A percentile compares a stretch with the other conserved stretches of the same genome.
Conservation (phyloP, 805 yeast genomes). For the Cyberlindnera mrakii region DNA sequence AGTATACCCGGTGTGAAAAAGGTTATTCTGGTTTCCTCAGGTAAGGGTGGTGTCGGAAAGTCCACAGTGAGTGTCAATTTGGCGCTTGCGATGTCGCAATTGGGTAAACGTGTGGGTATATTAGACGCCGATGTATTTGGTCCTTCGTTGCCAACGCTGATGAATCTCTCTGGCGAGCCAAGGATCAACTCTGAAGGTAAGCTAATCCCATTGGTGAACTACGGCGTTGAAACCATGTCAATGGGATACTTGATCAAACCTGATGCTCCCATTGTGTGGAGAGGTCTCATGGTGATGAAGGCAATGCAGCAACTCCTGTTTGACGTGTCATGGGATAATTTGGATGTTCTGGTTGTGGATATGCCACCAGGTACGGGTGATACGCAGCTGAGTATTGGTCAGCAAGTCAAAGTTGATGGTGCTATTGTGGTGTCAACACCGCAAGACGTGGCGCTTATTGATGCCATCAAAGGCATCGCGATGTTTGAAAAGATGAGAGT, state of each 20-base stretch:
- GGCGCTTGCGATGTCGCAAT: constrained; percentile 52
- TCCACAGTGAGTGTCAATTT: constrained; percentile 65
- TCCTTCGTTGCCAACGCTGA: constrained; percentile 71
- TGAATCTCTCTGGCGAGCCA: constrained; percentile 69
- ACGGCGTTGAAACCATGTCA: constrained; percentile 79
- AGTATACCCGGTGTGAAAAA: constrained; percentile 55
- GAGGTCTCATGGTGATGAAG: constrained; percentile 83
- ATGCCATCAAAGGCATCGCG: constrained; percentile 72
- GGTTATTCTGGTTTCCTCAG: constrained; percentile 64
- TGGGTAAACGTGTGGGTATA: constrained; percentile 57
- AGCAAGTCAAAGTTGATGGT: constrained; percentile 69
- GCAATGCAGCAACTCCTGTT: constrained; percentile 79
- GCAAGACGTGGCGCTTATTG: constrained; percentile 77
- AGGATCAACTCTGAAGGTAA: constrained; percentile 44
- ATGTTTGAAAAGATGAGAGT: constrained; percentile 69
- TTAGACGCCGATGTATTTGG: constrained; percentile 83
- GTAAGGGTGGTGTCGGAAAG: constrained; percentile 86
- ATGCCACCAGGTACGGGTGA: constrained; percentile 95
- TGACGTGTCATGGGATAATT: constrained; percentile 67
- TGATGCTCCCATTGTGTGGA: constrained; percentile 72
- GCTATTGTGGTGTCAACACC: constrained; percentile 82
- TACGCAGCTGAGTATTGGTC: constrained; percentile 77
- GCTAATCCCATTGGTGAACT: constrained; percentile 61
- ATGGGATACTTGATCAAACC: constrained; percentile 77
- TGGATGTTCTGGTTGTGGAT: constrained; percentile 70